These are phyloP conservation scores for Botryobasidium botryosum DNA, from an alignment of 768 basidiomycete species.

Conservation along the genomic window DNA sequence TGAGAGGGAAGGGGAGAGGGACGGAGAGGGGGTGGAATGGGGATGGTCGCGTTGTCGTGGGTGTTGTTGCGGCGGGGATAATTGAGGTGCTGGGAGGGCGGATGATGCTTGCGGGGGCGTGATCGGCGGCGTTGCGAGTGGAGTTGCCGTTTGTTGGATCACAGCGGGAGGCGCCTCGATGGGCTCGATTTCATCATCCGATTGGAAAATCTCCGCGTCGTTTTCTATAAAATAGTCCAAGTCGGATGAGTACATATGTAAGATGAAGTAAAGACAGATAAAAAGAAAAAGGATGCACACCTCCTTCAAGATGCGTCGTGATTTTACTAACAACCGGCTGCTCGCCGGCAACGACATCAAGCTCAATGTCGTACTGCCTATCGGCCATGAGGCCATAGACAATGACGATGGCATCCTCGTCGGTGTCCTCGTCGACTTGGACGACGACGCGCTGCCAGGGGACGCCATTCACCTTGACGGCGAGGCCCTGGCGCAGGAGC, in stretches of 20 bases:
- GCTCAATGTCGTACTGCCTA: constrained; percentile 77
- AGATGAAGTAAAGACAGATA: too few relatives aligned
- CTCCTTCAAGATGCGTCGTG: constrained; percentile 2
- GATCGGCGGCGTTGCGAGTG: too few relatives aligned
- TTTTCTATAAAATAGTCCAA: too few relatives aligned
- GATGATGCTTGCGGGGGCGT: too few relatives aligned
- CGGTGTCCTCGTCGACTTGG: constrained; percentile 51
- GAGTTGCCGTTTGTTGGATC: too few relatives aligned
- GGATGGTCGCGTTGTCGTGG: constrained; percentile 7
- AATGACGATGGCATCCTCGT: constrained; percentile 80
- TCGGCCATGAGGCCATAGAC: constrained; percentile 81
- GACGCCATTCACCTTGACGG: constrained; percentile 62
- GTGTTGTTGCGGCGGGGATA: constrained; percentile 7
- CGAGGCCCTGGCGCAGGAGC: constrained; percentile 54
- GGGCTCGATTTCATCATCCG: too few relatives aligned
- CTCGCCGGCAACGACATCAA: constrained; percentile 52
- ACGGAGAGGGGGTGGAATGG: neutral
- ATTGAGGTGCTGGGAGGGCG: too few relatives aligned
- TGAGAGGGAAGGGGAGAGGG: constrained; percentile 11
- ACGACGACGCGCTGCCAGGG: constrained; percentile 68
- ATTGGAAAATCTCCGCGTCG: too few relatives aligned
- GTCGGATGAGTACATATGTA: too few relatives aligned
- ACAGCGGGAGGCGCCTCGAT: too few relatives aligned
- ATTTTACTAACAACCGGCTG: constrained; percentile 26
- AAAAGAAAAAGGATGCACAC: too few relatives aligned